phyloP scores from a whole-genome alignment of 1,284 basidiomycete species.

The Trametes polyzona region DNA sequence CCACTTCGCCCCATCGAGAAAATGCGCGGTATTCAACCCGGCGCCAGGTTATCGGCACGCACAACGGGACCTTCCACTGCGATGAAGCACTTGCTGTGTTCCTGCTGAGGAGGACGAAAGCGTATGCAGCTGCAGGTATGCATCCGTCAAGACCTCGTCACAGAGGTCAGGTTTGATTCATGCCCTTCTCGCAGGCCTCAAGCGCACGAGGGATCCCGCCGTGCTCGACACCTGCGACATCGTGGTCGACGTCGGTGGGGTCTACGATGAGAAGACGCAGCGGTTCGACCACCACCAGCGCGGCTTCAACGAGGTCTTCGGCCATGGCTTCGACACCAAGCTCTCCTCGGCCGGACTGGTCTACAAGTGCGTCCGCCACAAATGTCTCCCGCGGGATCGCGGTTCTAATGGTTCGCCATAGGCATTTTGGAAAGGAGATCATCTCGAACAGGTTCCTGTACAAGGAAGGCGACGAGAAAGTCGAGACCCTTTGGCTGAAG shows the following conservation, averaged over 20 bases:
- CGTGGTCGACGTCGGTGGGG: conserved; percentile 97
- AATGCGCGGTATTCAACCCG: not conserved
- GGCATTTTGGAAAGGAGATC: conserved; percentile 93
- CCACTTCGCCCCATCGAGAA: not conserved
- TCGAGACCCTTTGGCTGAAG: conserved; percentile 85
- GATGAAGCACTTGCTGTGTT: conserved; percentile 96
- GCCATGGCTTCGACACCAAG: conserved; percentile 85
- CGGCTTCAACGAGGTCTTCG: conserved; percentile 91
- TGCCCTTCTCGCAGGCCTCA: conserved; percentile 59
- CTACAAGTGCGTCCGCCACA: conserved; percentile 73
- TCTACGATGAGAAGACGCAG: conserved; percentile 80
- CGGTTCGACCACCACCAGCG: conserved; percentile 98
- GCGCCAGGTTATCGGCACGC: conserved; percentile 81
- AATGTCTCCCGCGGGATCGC: not conserved
- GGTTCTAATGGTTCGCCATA: conserved; percentile 34
- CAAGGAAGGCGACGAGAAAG: conserved; percentile 60
- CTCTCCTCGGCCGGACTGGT: conserved; percentile 92
- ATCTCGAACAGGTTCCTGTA: conserved; percentile 69
- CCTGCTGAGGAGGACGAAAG: conserved; percentile 79
- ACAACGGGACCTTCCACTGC: conserved; percentile 96
- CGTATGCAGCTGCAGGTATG: conserved; percentile 78
- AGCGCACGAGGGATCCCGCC: conserved; percentile 81
- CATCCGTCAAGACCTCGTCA: not conserved
- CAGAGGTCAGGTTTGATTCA: not conserved
- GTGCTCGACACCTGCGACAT: conserved; percentile 87